phyloP scores from a whole-genome alignment of 1,284 basidiomycete genomes.

The Neonothopanus nambi region DNA sequence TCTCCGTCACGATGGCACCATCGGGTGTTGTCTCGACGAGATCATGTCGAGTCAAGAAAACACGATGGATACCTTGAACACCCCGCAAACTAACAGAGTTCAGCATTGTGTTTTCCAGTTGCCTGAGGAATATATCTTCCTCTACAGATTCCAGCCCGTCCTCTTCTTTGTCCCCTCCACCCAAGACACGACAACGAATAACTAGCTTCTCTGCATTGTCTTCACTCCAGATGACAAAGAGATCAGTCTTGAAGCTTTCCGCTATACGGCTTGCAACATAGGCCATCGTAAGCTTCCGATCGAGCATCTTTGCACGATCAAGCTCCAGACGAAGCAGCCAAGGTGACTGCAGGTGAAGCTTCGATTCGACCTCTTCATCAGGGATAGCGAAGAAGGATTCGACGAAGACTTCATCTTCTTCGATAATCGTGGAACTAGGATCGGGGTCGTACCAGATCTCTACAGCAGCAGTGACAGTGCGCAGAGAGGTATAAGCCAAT shows the following conservation, averaged over 20 bases:
- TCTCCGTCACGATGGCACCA: conserved; percentile 60
- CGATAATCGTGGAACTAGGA: conserved; percentile 90
- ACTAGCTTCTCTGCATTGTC: conserved; percentile 98
- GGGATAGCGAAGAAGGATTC: conserved; percentile 99
- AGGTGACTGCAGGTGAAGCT: conserved; percentile 90
- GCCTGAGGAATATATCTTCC: conserved; percentile 96
- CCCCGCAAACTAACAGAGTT: conserved; percentile 96
- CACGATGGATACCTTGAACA: conserved; percentile 88
- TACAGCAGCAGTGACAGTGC: conserved; percentile 93
- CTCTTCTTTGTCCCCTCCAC: conserved; percentile 89
- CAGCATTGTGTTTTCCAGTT: conserved; percentile 95
- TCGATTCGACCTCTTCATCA: conserved; percentile 93
- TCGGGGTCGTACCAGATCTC: conserved; percentile 99
- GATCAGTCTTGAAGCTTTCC: conserved; percentile 93
- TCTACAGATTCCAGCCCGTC: conserved; percentile 77
- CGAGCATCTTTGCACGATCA: conserved; percentile 97
- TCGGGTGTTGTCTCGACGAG: conserved; percentile 70
- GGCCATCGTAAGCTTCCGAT: conserved; percentile 94
- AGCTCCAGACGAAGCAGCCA: conserved; percentile 98
- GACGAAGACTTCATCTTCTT: conserved; percentile 95
- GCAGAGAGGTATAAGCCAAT: conserved; percentile 91
- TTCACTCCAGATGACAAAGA: conserved; percentile 99
- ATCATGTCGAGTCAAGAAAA: conserved; percentile 91
- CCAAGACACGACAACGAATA: conserved; percentile 94
- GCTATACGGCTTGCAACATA: conserved; percentile 94